Percentiles rank a stretch among this genome's conserved stretches.
These are phyloP conservation scores for Tubosaeta brunneosetosa DNA, from an alignment of 768 basidiomycete species.

Conservation along the genomic window DNA sequence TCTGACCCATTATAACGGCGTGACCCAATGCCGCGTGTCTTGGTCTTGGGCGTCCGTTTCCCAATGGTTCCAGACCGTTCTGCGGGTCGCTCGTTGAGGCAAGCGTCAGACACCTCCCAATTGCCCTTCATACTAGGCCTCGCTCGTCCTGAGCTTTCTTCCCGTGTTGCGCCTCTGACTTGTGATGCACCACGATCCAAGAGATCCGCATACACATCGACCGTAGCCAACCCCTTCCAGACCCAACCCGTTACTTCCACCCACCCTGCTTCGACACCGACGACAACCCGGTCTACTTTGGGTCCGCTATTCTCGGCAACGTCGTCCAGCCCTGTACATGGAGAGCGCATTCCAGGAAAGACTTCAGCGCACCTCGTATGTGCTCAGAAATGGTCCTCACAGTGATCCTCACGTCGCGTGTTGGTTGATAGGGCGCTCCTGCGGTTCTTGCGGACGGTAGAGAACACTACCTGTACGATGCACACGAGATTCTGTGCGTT, in stretches of 20 bases:
- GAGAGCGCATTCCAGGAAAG: neutral
- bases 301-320: neutral
- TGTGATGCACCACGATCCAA: neutral
- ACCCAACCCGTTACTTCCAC: slow-evolving; percentile 1
- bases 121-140: too few species aligned
- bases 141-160: too few species aligned
- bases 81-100: neutral
- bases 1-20: too few species aligned
- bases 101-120: too few species aligned
- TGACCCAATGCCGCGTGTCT: too few species aligned
- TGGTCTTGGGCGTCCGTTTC: too few species aligned
- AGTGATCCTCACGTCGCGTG: too few species aligned
- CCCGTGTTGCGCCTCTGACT: too few species aligned
- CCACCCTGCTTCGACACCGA: slow-evolving; percentile 6
- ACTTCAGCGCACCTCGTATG: slow-evolving; percentile 6
- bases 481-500: slow-evolving; percentile 5
- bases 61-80: neutral
- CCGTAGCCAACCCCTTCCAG: neutral
- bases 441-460: neutral
- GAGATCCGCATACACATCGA: slow-evolving; percentile 3
- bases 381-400: neutral
- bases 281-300: slow-evolving; percentile 2
- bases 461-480: slow-evolving; percentile 1
- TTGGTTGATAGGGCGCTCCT: neutral
- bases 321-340: slow-evolving; percentile 5